Base-by-base conservation (phyloP, 148 eudicot species). In the Rhododendron henanense region DNA sequence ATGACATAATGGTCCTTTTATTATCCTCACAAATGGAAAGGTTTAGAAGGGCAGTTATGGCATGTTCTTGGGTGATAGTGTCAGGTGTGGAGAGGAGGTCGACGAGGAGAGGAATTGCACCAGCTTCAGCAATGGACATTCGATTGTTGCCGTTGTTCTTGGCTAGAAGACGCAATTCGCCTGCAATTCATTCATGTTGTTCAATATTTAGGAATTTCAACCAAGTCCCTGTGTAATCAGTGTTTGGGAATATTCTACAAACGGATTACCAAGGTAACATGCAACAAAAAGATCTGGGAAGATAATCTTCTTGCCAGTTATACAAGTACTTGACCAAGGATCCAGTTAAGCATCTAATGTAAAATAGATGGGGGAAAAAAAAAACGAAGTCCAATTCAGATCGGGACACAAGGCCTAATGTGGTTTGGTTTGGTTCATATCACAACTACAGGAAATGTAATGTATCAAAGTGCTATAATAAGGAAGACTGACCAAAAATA, bases 21-120 rank as follows among this genome's bases (percentile, higher is more conserved):
- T 84, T 84, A 73, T 84, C 85, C 85, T 84, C 85, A 50, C 45
- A 84, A 50, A 84, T 74, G 21, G 85, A 84, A 8, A 84, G 67
- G 48, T 84, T 84, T 1, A 84, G 80, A 44, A 84, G 85, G 31
- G 85, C 59, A 45, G 85, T 83, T 31, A 83, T 73, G 31, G 41
- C 85, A 44, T 69, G 85, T 37, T 69, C 85, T 83, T 83, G 85
- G 41, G 78, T 83, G 41, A 25, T 73, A 9, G 85, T 67, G 55
- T 84, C 85, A 1, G 80, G 79, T 48, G 85, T 71, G 61, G 67
- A 73, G 31, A 84, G 79, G 31, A 73, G 85, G 19, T 61, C 47
- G 39, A 74, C 33, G 3, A 84, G 85, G 65, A 74, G 85, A 74
- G 80, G 85, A 65, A 84, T 84, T 50, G 85, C 85, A 83, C 85